phyloP scores from a whole-genome alignment of 106 monocot genomes.

The Narthecium ossifragum region DNA sequence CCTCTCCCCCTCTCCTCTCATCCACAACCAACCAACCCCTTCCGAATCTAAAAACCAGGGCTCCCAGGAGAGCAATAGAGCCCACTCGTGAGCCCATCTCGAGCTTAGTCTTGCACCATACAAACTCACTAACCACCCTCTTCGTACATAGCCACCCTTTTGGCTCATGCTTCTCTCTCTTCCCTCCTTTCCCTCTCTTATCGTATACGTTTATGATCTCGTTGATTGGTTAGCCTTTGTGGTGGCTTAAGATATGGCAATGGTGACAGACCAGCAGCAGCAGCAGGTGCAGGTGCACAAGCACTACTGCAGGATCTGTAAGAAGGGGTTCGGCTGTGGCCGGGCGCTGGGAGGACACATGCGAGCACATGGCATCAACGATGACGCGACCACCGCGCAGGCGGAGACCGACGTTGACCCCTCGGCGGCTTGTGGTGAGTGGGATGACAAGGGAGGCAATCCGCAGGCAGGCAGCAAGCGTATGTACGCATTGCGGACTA shows the following conservation, averaged over 20 bases:
- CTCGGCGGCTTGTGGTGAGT: background rate
- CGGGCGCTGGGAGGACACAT: slow-evolving; percentile 83
- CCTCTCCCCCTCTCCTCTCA: background rate
- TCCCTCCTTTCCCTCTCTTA: background rate
- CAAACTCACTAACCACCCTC: slow-evolving; percentile 14
- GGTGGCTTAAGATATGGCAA: slow-evolving; percentile 22
- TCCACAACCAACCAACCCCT: slow-evolving; percentile 13
- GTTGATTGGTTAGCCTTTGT: too few species aligned
- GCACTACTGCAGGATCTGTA: slow-evolving; percentile 73
- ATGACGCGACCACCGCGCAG: slow-evolving; percentile 22
- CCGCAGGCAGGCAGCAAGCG: slow-evolving; percentile 5
- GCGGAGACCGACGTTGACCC: slow-evolving; percentile 7
- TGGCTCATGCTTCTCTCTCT: background rate
- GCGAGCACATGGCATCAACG: slow-evolving; percentile 64
- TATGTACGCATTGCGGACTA: slow-evolving; percentile 64
- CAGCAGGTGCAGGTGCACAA: slow-evolving; percentile 21
- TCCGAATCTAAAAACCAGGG: slow-evolving; percentile 14
- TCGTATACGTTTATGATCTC: too few species aligned
- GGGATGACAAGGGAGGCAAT: slow-evolving; percentile 2
- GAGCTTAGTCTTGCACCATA: slow-evolving; percentile 33
- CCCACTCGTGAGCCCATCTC: too few species aligned
- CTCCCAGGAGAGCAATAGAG: background rate
- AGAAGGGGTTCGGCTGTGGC: slow-evolving; percentile 70
- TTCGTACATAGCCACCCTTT: background rate
- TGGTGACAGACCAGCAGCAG: slow-evolving; percentile 35